Evolutionary conservation across 2,329 filamentous ascomycete species (phyloP), one percentile per base, ranked within the genome.

Genomic region (Colletotrichum sp.): DNA sequence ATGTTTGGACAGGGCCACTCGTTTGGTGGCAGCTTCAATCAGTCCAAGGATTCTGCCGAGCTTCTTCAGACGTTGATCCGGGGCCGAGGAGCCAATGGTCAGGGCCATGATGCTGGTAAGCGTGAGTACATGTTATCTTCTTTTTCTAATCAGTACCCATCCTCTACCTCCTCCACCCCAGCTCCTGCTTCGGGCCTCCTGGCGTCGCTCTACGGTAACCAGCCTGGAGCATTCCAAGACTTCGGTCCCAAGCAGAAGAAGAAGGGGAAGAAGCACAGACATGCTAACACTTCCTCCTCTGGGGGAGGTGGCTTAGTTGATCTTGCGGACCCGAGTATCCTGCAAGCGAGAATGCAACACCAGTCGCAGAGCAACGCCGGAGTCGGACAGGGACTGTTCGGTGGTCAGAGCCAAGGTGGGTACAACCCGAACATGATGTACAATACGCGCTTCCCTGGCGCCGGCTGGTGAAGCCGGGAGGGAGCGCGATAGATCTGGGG

Each of bases 231-330:
- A 88, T 95, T 95, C 89, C 95, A 96, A 93, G 96, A 98, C 86
- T 93, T 94, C 89, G 94, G 94, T 89, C 94, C 95, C 89, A 98
- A 98, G 93, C 96, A 98, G 92, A 98, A 98, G 94, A 98, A 98
- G 93, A 98, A 98, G 95, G 96, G 96, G 91, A 98, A 98, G 93
- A 98, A 98, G 95, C 96, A 98, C 92, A 98, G 96, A 93, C 96
- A 98, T 94, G 96, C 96, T 97, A 98, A 98, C 95, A 98, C 96
- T 96, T 98, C 96, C 95, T 99, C 96, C 93, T 98, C 96, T 93
- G 95, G 95, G 91, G 96, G 96, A 93, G 95, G 95, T 95, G 96
- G 95, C 91, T 93, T 98, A 96, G 96, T 98, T 90, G 96, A 99
- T 98, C 95, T 98, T 96, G 95, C 95, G 91, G 96, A 99, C 95